Percentiles rank a stretch among this genome's conserved stretches.
Conservation (phyloP, 2,329 filamentous ascomycete species). For the Alternaria conjuncta region DNA sequence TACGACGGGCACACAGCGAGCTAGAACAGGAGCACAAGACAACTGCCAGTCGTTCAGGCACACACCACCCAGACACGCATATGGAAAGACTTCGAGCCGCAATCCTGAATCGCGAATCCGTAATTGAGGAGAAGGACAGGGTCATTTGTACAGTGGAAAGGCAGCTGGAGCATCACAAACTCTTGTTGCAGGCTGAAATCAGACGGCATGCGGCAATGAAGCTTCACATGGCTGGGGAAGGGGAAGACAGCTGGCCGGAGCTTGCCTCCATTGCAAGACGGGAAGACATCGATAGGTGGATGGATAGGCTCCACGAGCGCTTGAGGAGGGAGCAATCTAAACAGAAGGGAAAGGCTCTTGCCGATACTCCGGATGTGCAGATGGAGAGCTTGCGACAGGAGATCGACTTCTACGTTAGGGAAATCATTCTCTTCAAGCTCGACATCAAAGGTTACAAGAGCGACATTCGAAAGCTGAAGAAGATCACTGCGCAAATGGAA, state of each 20-base stretch:
- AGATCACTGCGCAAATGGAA: constrained; percentile 30
- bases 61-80: constrained; percentile 37
- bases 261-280: constrained; percentile 36
- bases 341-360: background rate
- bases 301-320: constrained; percentile 40
- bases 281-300: constrained; percentile 46
- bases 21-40: constrained; percentile 33
- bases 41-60: constrained; percentile 33
- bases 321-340: constrained; percentile 34
- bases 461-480: constrained; percentile 46
- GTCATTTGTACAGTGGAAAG: constrained; percentile 36
- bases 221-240: constrained; percentile 24
- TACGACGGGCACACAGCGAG: constrained; percentile 26
- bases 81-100: constrained; percentile 38
- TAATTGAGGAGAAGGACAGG: constrained; percentile 42
- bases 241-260: constrained; percentile 34
- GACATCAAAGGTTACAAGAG: constrained; percentile 56
- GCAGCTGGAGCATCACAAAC: constrained; percentile 50
- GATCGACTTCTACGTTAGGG: constrained; percentile 53
- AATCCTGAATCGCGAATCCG: constrained; percentile 39
- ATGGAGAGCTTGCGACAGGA: constrained; percentile 46
- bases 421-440: constrained; percentile 58
- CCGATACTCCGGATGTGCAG: constrained; percentile 18
- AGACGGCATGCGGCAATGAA: constrained; percentile 44
- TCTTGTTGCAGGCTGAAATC: constrained; percentile 51